Base-by-base conservation (phyloP, 2,329 filamentous ascomycete genomes). In the Escovopsis sp. region DNA sequence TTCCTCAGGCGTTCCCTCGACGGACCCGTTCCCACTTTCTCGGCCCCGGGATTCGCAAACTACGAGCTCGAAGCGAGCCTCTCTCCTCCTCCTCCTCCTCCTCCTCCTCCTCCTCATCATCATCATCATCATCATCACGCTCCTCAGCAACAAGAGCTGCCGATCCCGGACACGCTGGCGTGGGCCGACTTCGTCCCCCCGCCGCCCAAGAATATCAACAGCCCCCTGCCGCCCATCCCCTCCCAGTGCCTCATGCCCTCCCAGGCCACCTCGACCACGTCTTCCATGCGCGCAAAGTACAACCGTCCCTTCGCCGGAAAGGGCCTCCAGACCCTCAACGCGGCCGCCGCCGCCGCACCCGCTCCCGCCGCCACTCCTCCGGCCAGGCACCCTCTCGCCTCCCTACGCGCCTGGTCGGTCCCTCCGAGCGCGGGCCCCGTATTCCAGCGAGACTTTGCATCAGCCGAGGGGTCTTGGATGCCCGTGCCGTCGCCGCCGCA, bases 281-380 rank as follows among this genome's bases (percentile, higher is more conserved):
- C 70, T 2, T 73, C 70, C 6, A 61, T 65, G 43, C 66, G 68
- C 43, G 59, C 62, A 43, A 64, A 64, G 45, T 77, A 76, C 47
- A 57, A 73, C 10, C 61, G 66, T 28, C 73, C 73, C 1, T 77
- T 77, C 57, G 62, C 65, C 9, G 73, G 73, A 1, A 72, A 66
- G 45, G 73, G 73, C 28, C 60, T 76, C 3, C 59, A 72, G 39
- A 76, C 73, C 51, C 65, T 77, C 33, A 65, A 61, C 56, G 59
- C 62, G 36, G 43, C 48, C 18, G 19, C 43, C n/a, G 47, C 40
- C 43, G 47, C 54, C n/a, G 62, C 54, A 40, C 43, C 54, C 8
- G 37, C 55, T 12, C 15, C 15, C 15, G 15, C 15, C 15, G 28
- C 28, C 28, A 6, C 28, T 6, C 6, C 10, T 6, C 28, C 28